These are phyloP conservation scores for Daldinia eschscholtzii DNA, from an alignment of 2,329 filamentous ascomycete genomes.

Conservation along the genomic window DNA sequence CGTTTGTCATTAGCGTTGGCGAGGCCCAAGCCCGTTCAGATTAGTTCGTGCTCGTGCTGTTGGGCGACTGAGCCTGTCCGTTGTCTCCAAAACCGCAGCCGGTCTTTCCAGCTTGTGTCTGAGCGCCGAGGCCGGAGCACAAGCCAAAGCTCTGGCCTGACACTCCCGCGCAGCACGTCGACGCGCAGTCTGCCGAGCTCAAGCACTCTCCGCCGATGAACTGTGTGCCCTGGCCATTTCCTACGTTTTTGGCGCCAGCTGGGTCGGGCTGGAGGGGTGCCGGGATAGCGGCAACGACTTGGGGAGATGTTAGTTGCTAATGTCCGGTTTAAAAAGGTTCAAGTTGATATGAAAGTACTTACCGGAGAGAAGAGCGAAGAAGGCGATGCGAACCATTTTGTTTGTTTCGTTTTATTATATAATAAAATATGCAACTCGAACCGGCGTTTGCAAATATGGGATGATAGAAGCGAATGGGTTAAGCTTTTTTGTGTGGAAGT, in stretches of 20 bases:
- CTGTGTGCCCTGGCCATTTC: conserved; percentile 47
- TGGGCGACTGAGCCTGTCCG: neutral
- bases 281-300: conserved; percentile 37
- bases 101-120: conserved; percentile 48
- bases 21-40: neutral
- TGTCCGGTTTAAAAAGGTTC: neutral
- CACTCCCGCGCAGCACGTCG: conserved; percentile 50
- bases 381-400: conserved; percentile 49
- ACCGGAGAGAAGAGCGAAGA: conserved; percentile 46
- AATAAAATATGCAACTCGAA: conserved; percentile 7
- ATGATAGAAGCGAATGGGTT: conserved; percentile 19
- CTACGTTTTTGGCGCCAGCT: conserved; percentile 46
- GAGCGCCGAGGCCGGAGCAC: conserved; percentile 47
- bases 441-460: conserved; percentile 22
- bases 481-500: conserved; percentile 20
- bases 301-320: conserved; percentile 28
- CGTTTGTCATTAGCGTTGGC: neutral
- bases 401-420: conserved; percentile 22
- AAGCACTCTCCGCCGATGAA: conserved; percentile 51
- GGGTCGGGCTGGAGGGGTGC: conserved; percentile 45
- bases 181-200: conserved; percentile 49
- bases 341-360: conserved; percentile 25
- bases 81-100: conserved; percentile 49
- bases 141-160: conserved; percentile 43
- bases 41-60: conserved; percentile 14